Percentiles rank a stretch among this genome's conserved stretches.
Evolutionary conservation across 768 basidiomycete genomes (phyloP).

Genomic region (Amanita muscaria): DNA sequence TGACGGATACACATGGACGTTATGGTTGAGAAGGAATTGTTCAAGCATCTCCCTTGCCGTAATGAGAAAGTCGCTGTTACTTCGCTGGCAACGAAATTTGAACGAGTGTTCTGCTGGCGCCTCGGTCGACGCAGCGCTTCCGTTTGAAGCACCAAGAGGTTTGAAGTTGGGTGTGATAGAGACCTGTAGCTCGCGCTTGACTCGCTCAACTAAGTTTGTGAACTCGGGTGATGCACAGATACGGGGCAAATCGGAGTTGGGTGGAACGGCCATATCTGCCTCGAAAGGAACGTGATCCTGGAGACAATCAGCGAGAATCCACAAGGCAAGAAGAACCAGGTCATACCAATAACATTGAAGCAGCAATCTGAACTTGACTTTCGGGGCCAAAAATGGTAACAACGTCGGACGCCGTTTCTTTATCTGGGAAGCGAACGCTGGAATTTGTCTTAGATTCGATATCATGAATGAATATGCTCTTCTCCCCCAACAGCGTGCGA

Average conservation of each 20-base stretch:
- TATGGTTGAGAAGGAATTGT: conserved; percentile 79
- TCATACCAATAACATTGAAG: conserved; percentile 86
- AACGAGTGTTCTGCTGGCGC: conserved; percentile 76
- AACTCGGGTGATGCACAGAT: conserved; percentile 79
- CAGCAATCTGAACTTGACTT: conserved; percentile 93
- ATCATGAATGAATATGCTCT: conserved; percentile 93
- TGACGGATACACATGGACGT: conserved; percentile 75
- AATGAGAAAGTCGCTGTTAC: conserved; percentile 87
- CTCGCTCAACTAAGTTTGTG: conserved; percentile 72
- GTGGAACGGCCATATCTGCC: conserved; percentile 88
- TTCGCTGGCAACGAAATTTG: conserved; percentile 92
- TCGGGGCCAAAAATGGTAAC: conserved; percentile 97
- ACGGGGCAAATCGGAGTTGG: conserved; percentile 67
- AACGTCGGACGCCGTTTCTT: conserved; percentile 88
- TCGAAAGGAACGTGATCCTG: conserved; percentile 97
- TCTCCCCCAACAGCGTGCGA: conserved; percentile 90
- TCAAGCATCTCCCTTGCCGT: conserved; percentile 90
- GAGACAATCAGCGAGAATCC: conserved; percentile 6
- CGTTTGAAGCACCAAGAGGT: conserved; percentile 23
- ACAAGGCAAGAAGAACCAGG: neutral
- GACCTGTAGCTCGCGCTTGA: conserved; percentile 92
- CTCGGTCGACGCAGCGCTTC: conserved; percentile 22
- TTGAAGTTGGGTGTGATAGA: conserved; percentile 80
- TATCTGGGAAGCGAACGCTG: conserved; percentile 85
- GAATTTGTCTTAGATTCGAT: conserved; percentile 97